Evolutionary conservation across 805 yeast species (phyloP).

Genomic region (Candida boleticola): DNA sequence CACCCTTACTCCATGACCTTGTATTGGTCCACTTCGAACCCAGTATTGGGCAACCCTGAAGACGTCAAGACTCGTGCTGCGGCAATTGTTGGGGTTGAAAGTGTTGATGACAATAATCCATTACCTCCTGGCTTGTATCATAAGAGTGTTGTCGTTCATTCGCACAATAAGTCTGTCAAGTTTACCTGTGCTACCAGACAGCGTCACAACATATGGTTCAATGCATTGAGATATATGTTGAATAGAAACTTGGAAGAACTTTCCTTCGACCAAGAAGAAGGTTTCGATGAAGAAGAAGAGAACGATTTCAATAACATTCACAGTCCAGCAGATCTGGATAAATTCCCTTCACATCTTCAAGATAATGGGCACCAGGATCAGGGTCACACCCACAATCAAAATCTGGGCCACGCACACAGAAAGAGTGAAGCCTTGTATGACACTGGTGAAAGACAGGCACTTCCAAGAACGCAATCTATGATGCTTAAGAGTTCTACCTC

Average conservation of each 20-base stretch:
- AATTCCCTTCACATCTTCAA: not conserved
- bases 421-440: conserved; percentile 10
- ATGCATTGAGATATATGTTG: conserved; percentile 73
- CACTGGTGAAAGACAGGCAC: conserved; percentile 20
- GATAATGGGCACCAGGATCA: not conserved
- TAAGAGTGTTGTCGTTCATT: conserved; percentile 74
- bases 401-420: not conserved
- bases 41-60: conserved; percentile 67
- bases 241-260: conserved; percentile 63
- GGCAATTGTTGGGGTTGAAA: conserved; percentile 74
- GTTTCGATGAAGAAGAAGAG: conserved; percentile 10
- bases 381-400: not conserved
- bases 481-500: conserved; percentile 10
- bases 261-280: conserved; percentile 35
- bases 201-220: conserved; percentile 89
- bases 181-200: conserved; percentile 85
- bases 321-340: not conserved
- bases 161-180: conserved; percentile 64
- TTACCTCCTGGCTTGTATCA: conserved; percentile 86
- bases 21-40: conserved; percentile 85
- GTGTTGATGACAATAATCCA: conserved; percentile 82
- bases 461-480: conserved; percentile 15
- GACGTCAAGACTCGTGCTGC: conserved; percentile 71
- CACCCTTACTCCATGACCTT: conserved; percentile 90
- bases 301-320: not conserved